Base-by-base conservation (phyloP, 495 filamentous ascomycete species). In the Poronia punctata region DNA sequence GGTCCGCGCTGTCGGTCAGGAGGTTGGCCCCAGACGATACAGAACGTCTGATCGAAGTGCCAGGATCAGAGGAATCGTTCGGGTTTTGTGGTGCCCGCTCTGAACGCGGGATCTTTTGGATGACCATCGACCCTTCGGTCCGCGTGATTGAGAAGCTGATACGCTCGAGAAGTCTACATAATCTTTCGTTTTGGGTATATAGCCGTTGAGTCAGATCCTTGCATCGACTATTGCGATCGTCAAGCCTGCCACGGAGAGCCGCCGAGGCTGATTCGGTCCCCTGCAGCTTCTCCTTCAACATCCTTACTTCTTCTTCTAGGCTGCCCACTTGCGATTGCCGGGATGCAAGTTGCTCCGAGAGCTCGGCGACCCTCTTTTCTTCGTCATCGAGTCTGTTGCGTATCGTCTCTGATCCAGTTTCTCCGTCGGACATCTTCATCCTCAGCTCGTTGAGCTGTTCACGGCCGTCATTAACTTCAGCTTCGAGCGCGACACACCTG, bases 141-240 rank as follows among this genome's bases (percentile, higher is more conserved):
- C 84, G 79, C 10, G 80, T 77, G 20, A 95, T 66, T 0, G 82
- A 78, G 53, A 88, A 93, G 9, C 90, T 88, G 3, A 97, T 66
- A 21, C 83, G 75, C 53, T 95, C 88, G 1, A 99, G 75, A 30
- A 99, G 77, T 24, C 76, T 74, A 24, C 75, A 76, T 4, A 93
- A 63, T 29, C 82, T 79, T 48, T 87, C 81, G 40, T 88, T 83
- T 35, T 92, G 85, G 3, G 75, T 62, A 43, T 84, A 86, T 5
- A 96, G 71, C 19, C 82, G 74, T 46, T 84, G 82, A 16, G 88
- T 90, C 7, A 96, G 66, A 41, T 96, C 86, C 50, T 86, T 84
- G 5, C 84, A 79, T 29, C 76, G 80, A 22, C 60, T 56, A 20
- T 78, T 82, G 18, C 86, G 83, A 33, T 74, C 69, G 35, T 84